Evolutionary conservation across 2,329 filamentous ascomycete genomes (phyloP), one percentile per base, ranked within the genome.

Genomic region (Nemania diffusa): DNA sequence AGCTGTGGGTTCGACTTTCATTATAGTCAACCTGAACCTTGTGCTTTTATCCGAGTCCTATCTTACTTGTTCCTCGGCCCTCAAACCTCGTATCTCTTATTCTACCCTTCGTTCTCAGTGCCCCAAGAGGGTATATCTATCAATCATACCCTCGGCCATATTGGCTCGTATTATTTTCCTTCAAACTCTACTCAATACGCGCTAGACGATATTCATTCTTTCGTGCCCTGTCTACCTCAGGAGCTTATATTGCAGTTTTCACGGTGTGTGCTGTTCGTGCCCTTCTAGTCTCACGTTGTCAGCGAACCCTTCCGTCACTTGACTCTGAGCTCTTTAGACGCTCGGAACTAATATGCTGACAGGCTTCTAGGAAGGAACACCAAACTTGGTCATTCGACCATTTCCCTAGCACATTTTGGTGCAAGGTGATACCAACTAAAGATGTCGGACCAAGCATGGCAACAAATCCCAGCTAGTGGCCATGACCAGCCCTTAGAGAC

Each of bases 381-480:
- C 29, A 26, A 40, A 50, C 1, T 34, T 34, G 20, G 22, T 17
- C 20, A 13, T 24, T 24, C n/a, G 27, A 13, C 11, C 7, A 26
- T 8, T 20, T 24, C 27, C 37, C 11, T 26, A 32, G 26, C 13
- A 20, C n/a, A 11, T 32, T 1, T 2, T 9, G 3, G 2, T 9
- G 4, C 15, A 32, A 24, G 32, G 46, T 32, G n/a, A 37, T 50
- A 11, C 15, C 24, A 2, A 15, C 26, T 29, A 22, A 50, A 15
- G 3, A 70, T 70, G 68, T 42, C 65, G 22, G 46, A 64, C 42
- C 65, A 66, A 46, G 53, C n/a, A 24, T 26, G 26, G 27, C 44
- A 48, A n/a, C 26, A 24, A n/a, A 8, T 8, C 20, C 64, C 67
- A 59, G 42, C 65, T 46, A 51, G 34, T 37, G 53, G 63, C 11